phyloP scores from a whole-genome alignment of 176 grass and related monocot species.

The Lolium perenne region DNA sequence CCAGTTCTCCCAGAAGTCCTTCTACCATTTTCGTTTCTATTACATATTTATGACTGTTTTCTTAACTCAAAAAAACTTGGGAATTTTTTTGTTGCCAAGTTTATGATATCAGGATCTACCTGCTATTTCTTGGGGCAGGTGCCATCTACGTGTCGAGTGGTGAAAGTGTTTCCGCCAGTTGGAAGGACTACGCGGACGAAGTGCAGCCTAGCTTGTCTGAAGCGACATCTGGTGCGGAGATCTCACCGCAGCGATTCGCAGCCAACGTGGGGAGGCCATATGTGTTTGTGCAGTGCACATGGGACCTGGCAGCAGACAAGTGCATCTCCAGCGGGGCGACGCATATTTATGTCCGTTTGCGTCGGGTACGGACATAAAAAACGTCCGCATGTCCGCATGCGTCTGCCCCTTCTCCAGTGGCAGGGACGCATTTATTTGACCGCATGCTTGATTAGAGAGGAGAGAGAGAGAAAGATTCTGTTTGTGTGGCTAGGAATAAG shows the following conservation, averaged over 20 bases:
- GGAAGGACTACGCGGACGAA: neutral
- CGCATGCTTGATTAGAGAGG: too few species aligned
- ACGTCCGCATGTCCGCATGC: too few species aligned
- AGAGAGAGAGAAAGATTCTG: too few species aligned
- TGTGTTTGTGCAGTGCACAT: slow-evolving; percentile 17
- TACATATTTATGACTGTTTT: too few species aligned
- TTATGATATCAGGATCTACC: neutral
- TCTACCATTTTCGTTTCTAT: too few species aligned
- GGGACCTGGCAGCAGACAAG: slow-evolving; percentile 23
- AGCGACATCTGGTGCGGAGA: neutral
- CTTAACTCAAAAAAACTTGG: too few species aligned
- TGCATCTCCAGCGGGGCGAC: too few species aligned
- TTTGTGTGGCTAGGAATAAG: too few species aligned
- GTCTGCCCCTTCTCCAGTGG: too few species aligned
- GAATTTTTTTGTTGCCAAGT: neutral
- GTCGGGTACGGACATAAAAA: too few species aligned
- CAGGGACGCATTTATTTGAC: too few species aligned
- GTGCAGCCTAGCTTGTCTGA: neutral
- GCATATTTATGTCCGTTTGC: too few species aligned
- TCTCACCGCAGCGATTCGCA: slow-evolving; percentile 7
- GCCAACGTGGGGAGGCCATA: neutral
- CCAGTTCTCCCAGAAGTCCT: neutral
- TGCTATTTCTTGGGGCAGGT: neutral
- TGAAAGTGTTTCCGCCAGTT: neutral
- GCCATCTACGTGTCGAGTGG: neutral